Conservation (phyloP, 352 stramenopile genomes). For the Phytophthora colocasiae region DNA sequence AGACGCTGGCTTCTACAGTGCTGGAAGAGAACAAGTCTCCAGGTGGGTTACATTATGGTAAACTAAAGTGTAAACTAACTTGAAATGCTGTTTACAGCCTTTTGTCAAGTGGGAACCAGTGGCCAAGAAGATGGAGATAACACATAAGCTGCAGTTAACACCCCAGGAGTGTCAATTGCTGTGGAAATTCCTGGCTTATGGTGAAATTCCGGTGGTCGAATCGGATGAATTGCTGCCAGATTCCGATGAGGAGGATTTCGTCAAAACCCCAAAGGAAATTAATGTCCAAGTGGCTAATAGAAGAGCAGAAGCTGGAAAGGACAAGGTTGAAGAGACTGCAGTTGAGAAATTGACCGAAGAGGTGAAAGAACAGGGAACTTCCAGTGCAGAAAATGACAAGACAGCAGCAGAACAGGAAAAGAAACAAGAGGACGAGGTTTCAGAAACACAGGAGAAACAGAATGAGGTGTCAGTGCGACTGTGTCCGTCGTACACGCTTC, state of each 20-base stretch:
- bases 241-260: slow-evolving; percentile 65
- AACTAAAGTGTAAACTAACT: slow-evolving; percentile 13
- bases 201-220: slow-evolving; percentile 18
- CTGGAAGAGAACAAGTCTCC: slow-evolving; percentile 54
- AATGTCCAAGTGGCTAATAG: slow-evolving; percentile 21
- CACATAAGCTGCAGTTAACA: slow-evolving; percentile 44
- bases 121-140: slow-evolving; percentile 43
- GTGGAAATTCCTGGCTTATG: slow-evolving; percentile 85
- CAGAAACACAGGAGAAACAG: not conserved
- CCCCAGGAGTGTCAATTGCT: slow-evolving; percentile 58
- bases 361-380: not conserved
- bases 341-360: not conserved
- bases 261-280: slow-evolving; percentile 35
- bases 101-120: slow-evolving; percentile 62
- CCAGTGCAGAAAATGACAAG: not conserved
- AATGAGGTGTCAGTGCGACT: slow-evolving; percentile 26
- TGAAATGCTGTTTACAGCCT: slow-evolving; percentile 14
- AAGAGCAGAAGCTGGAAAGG: not conserved
- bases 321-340: slow-evolving; percentile 1
- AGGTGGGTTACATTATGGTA: slow-evolving; percentile 21
- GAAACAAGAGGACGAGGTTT: not conserved
- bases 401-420: slow-evolving; percentile 10
- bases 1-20: slow-evolving; percentile 48
- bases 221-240: slow-evolving; percentile 39
- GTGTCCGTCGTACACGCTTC: slow-evolving; percentile 59